A percentile compares a stretch with the other conserved stretches of the same genome.
phyloP scores from a whole-genome alignment of 2,329 filamentous ascomycete genomes.

The Nemania sp. region DNA sequence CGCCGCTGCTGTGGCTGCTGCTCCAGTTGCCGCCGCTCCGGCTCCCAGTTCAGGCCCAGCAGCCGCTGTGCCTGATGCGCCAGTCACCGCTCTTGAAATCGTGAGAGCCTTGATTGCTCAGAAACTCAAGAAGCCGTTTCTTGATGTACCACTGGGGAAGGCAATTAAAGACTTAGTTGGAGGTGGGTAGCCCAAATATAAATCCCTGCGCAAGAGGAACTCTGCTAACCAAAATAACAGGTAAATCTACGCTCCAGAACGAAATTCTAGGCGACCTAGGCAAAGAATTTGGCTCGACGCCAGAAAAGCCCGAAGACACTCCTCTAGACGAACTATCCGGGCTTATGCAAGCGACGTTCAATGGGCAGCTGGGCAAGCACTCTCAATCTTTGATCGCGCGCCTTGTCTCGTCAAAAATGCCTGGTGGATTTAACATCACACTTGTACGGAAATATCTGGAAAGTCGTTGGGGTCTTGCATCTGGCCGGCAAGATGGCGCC shows the following conservation, averaged over 20 bases:
- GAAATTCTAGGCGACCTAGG: conserved; percentile 97
- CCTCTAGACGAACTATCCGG: conserved; percentile 94
- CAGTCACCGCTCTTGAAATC: conserved; percentile 87
- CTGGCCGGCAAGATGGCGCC: conserved; percentile 88
- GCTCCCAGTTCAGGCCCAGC: conserved; percentile 81
- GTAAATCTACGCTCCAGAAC: conserved; percentile 98
- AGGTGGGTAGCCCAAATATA: conserved; percentile 61
- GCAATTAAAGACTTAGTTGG: conserved; percentile 98
- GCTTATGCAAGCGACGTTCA: conserved; percentile 97
- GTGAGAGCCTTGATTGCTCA: conserved; percentile 88
- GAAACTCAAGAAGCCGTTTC: conserved; percentile 92
- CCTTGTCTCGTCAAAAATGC: conserved; percentile 98
- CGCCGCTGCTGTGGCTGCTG: conserved; percentile 55
- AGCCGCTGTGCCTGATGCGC: conserved; percentile 81
- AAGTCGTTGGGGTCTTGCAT: conserved; percentile 84
- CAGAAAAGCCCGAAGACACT: conserved; percentile 97
- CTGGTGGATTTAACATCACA: conserved; percentile 98
- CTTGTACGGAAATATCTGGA: conserved; percentile 93
- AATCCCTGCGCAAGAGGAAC: background rate
- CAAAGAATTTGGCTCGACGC: conserved; percentile 97
- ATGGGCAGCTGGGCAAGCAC: conserved; percentile 96
- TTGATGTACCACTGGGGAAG: conserved; percentile 89
- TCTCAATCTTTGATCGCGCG: conserved; percentile 91
- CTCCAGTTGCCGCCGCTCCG: conserved; percentile 54
- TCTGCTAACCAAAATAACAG: conserved; percentile 50